These are phyloP conservation scores for Kockovaella imperatae DNA, from an alignment of 768 basidiomycete species.

Conservation along the genomic window DNA sequence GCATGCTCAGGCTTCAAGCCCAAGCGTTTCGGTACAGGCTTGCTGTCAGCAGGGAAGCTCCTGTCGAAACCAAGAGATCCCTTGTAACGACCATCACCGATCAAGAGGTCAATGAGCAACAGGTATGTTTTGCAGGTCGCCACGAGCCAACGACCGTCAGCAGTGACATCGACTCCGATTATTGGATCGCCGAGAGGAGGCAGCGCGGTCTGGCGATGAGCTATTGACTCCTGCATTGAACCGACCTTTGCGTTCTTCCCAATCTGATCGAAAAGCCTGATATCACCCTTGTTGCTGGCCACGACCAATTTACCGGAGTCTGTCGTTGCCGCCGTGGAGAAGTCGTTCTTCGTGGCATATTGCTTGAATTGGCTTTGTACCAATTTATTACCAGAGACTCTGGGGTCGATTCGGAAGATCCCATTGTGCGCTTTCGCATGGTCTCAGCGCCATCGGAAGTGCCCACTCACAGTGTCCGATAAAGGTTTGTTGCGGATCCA, in stretches of 20 bases:
- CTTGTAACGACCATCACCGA: constrained; percentile 78
- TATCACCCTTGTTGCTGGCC: constrained; percentile 92
- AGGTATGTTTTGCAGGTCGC: constrained; percentile 93
- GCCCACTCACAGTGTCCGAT: constrained; percentile 54
- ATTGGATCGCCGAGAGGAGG: constrained; percentile 94
- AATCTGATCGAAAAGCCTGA: constrained; percentile 85
- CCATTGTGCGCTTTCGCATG: constrained; percentile 68
- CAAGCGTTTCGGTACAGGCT: constrained; percentile 80
- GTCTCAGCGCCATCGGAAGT: background rate
- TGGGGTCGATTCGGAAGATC: constrained; percentile 95
- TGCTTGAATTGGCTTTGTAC: constrained; percentile 94
- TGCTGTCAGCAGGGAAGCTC: constrained; percentile 87
- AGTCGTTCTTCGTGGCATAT: constrained; percentile 88
- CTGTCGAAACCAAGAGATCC: constrained; percentile 84
- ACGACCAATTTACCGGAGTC: constrained; percentile 79
- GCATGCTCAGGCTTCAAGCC: constrained; percentile 86
- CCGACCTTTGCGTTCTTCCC: constrained; percentile 87
- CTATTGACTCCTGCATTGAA: background rate
- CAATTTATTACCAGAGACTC: constrained; percentile 81
- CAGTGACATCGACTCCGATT: constrained; percentile 85
- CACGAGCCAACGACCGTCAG: constrained; percentile 87
- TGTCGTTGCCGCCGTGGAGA: constrained; percentile 86
- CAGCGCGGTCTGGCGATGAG: constrained; percentile 59
- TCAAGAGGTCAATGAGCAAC: constrained; percentile 86
- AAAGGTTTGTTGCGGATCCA: constrained; percentile 82